A percentile compares a stretch with the other conserved stretches of the same genome.
Conservation (phyloP, 257 asterid genomes). For the Catharanthus roseus region DNA sequence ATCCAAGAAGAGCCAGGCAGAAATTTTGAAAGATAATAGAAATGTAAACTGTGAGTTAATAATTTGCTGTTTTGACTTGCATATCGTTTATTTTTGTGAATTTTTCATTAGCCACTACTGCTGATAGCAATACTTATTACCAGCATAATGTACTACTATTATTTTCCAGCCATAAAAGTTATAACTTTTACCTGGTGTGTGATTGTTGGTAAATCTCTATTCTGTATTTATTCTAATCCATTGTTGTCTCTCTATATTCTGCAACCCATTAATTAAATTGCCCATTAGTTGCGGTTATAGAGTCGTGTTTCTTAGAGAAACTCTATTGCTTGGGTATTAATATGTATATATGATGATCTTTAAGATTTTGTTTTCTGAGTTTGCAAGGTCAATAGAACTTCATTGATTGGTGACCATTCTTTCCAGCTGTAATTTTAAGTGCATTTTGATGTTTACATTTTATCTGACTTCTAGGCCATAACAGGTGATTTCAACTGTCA, state of each 20-base stretch:
- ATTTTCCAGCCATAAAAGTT: neutral
- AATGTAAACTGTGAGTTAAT: conserved; percentile 59
- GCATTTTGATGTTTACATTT: too few relatives aligned
- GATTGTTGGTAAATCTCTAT: neutral
- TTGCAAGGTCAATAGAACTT: neutral
- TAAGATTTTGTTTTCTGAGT: neutral
- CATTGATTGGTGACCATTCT: neutral
- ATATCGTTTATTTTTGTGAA: neutral
- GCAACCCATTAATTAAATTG: neutral
- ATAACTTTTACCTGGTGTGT: neutral
- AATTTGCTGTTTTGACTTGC: neutral
- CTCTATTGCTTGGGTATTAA: neutral
- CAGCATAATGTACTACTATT: neutral
- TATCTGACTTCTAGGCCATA: too few relatives aligned
- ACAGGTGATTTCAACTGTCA: too few relatives aligned
- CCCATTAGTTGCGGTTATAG: neutral
- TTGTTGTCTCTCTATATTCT: too few relatives aligned
- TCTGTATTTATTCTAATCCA: neutral
- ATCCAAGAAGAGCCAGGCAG: conserved; percentile 60
- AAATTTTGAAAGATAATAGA: conserved; percentile 70
- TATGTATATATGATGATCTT: neutral
- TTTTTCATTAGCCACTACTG: neutral
- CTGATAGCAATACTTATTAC: neutral
- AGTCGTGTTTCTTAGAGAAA: neutral
- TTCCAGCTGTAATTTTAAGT: too few relatives aligned